These are phyloP conservation scores for Aspergillus melleus DNA, from an alignment of 2,329 filamentous ascomycete genomes.

Conservation along the genomic window DNA sequence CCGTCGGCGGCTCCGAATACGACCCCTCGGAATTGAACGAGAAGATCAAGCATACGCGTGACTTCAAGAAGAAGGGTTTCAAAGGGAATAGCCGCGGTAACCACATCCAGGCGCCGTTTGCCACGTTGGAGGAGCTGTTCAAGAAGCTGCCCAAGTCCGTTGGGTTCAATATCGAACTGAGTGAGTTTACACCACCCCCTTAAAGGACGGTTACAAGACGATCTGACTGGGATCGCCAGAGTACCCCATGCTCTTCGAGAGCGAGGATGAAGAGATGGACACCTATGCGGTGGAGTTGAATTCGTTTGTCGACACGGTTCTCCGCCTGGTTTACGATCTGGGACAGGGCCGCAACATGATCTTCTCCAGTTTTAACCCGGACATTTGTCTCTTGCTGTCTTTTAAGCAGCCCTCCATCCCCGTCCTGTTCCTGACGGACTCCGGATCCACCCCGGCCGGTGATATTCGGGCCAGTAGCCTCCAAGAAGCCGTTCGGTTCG, in stretches of 20 bases:
- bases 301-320: conserved; percentile 90
- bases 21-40: conserved; percentile 58
- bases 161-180: conserved; percentile 98
- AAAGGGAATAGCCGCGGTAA: conserved; percentile 93
- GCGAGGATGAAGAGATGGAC: conserved; percentile 94
- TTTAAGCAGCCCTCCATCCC: conserved; percentile 98
- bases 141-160: conserved; percentile 75
- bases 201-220: conserved; percentile 26
- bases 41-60: conserved; percentile 94
- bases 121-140: conserved; percentile 92
- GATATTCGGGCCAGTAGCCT: conserved; percentile 88
- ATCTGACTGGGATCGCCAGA: conserved; percentile 48
- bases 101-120: conserved; percentile 94
- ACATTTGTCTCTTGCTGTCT: conserved; percentile 88
- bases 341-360: conserved; percentile 84
- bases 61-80: conserved; percentile 92
- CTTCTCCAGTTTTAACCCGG: conserved; percentile 96
- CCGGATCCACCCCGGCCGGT: conserved; percentile 75
- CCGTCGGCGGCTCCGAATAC: conserved; percentile 55
- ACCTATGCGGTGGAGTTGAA: conserved; percentile 94
- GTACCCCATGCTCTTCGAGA: conserved; percentile 97
- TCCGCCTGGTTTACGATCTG: conserved; percentile 85
- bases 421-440: conserved; percentile 90
- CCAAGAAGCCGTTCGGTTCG: conserved; percentile 94
- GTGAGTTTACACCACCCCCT: conserved; percentile 36